These are phyloP conservation scores for Exserohilum rostratum DNA, from an alignment of 2,329 filamentous ascomycete species.

Conservation along the genomic window DNA sequence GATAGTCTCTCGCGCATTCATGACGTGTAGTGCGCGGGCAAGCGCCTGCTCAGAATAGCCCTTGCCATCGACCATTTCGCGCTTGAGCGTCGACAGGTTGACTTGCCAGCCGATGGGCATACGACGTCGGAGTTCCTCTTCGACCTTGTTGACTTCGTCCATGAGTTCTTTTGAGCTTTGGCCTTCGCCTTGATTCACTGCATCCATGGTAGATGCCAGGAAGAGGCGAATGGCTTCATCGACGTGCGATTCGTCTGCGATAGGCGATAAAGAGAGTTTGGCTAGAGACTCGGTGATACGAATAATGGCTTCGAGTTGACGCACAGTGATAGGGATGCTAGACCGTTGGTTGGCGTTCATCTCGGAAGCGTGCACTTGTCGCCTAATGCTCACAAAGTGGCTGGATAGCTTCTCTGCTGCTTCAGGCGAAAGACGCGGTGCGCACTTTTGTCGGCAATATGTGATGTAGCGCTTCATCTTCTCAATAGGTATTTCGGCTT, in stretches of 20 bases:
- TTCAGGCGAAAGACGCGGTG: constrained; percentile 85
- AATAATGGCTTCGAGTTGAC: constrained; percentile 95
- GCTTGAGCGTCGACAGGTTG: constrained; percentile 80
- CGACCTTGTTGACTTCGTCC: constrained; percentile 84
- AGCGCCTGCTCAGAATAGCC: constrained; percentile 88
- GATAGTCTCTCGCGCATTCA: constrained; percentile 87
- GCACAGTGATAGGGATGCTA: constrained; percentile 95
- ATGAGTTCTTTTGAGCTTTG: constrained; percentile 83
- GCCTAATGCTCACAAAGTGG: constrained; percentile 94
- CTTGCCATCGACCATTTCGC: constrained; percentile 91
- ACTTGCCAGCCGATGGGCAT: constrained; percentile 96
- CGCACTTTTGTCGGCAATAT: constrained; percentile 94
- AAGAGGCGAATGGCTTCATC: constrained; percentile 98
- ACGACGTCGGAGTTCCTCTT: constrained; percentile 84
- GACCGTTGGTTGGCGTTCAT: constrained; percentile 87
- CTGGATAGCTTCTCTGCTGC: constrained; percentile 95
- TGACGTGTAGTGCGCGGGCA: constrained; percentile 80
- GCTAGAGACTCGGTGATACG: constrained; percentile 96
- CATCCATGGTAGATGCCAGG: constrained; percentile 96
- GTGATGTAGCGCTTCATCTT: constrained; percentile 98
- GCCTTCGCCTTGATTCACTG: constrained; percentile 86
- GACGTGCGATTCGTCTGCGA: constrained; percentile 89
- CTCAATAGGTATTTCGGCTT: constrained; percentile 90
- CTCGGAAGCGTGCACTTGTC: constrained; percentile 91
- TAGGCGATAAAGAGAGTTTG: constrained; percentile 82